These are phyloP conservation scores for Aspergillus aculeatinus DNA, from an alignment of 2,329 filamentous ascomycete species.

Conservation along the genomic window DNA sequence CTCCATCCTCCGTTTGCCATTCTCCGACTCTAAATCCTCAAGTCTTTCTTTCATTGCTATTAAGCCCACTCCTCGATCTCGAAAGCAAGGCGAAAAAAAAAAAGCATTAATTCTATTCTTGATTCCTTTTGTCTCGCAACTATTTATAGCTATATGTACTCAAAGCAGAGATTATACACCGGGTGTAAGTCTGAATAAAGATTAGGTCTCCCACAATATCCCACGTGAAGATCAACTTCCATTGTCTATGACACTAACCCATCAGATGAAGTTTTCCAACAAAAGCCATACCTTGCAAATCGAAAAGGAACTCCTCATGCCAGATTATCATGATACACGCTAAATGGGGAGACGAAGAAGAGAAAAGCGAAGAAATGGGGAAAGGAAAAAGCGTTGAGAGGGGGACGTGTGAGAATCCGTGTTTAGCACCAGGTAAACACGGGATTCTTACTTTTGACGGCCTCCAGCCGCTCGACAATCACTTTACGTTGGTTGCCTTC, in stretches of 20 bases:
- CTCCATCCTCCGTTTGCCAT: too few species aligned
- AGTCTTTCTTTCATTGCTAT: too few species aligned
- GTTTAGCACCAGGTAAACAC: slow-evolving; percentile 94
- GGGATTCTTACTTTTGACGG: slow-evolving; percentile 91
- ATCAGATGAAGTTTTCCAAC: slow-evolving; percentile 21
- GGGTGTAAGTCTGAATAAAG: neutral
- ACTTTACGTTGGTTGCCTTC: slow-evolving; percentile 89
- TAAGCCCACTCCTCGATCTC: too few species aligned
- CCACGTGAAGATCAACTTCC: slow-evolving; percentile 13
- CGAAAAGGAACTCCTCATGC: slow-evolving; percentile 22
- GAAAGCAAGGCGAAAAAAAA: neutral
- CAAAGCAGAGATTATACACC: slow-evolving; percentile 3
- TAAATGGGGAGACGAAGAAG: slow-evolving; percentile 23
- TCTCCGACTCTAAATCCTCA: too few species aligned
- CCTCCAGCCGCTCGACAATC: slow-evolving; percentile 93
- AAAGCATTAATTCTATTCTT: neutral
- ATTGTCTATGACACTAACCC: slow-evolving; percentile 39
- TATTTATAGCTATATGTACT: neutral
- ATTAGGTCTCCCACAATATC: neutral
- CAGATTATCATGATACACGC: slow-evolving; percentile 28
- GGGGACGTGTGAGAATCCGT: neutral
- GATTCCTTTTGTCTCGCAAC: neutral
- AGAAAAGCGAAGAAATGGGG: slow-evolving; percentile 3
- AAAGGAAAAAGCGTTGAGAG: slow-evolving; percentile 10
- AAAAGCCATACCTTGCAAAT: slow-evolving; percentile 18